Base-by-base conservation (phyloP, 2,329 filamentous ascomycete genomes). In the Coniochaeta hoffmannii region DNA sequence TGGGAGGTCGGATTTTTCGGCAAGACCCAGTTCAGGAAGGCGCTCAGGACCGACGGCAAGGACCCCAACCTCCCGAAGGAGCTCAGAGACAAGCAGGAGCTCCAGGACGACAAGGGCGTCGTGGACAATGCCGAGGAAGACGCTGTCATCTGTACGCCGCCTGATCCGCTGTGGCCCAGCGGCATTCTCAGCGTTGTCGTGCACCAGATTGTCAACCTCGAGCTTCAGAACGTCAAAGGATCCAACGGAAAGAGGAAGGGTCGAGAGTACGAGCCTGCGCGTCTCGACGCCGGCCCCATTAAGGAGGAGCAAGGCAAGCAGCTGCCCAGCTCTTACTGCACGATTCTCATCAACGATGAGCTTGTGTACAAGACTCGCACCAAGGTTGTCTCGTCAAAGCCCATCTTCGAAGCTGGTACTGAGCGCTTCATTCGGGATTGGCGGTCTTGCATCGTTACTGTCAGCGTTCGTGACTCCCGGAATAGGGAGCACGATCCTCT, bases 1-100 rank as follows among this genome's bases (percentile, higher is more conserved):
- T 97, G 93, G 93, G 93, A 97, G 69, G 90, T 97, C 50, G 94
- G 93, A 7, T 97, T 88, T 73, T 97, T 97, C 64, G 86, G 87
- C 63, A 97, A 96, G 74, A 90, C 92, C 1, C 85, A 91, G 61
- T 91, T 97, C 73, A 82, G 93, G 54, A 83, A 86, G 59, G 90
- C 90, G 12, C 78, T 97, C 49, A 82, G 90, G 38, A 96, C 91
- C 0, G 89, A 95, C 66, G 93, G 93, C 44, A 90, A 90, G 72
- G 88, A 96, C 67, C 79, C 85, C 57, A 86, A 81, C 57, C 77
- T 97, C 3, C 90, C 90, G 2, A 79, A 86, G 56, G 81, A 84
- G 55, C 80, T 97, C 31, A 83, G 83, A 57, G 81, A 93, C 62
- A 81, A 88, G 59, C 82, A 86, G 3, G 85, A 89, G 61, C 77